These are phyloP conservation scores for Solanum stenotomum DNA, from an alignment of 257 asterid species.

Conservation along the genomic window DNA sequence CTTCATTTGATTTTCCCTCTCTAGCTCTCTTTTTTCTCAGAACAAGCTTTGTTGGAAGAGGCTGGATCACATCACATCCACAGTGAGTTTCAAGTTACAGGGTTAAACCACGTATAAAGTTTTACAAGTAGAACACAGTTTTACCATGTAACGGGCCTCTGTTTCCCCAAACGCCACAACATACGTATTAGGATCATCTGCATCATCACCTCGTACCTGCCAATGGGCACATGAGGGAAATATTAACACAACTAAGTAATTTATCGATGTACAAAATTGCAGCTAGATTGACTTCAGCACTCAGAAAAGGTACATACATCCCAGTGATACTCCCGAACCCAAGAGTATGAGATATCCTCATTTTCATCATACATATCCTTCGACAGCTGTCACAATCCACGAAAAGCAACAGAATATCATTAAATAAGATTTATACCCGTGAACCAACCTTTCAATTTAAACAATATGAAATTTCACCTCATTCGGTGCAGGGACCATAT, in stretches of 20 bases:
- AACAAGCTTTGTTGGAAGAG: slow-evolving; percentile 45
- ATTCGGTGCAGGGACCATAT: slow-evolving; percentile 76
- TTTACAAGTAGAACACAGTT: background rate
- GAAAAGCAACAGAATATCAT: background rate
- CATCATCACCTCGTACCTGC: slow-evolving; percentile 81
- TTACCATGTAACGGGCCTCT: slow-evolving; percentile 62
- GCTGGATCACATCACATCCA: slow-evolving; percentile 27
- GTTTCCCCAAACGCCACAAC: slow-evolving; percentile 61
- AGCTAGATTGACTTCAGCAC: background rate
- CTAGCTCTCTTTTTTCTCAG: slow-evolving; percentile 75
- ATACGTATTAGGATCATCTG: slow-evolving; percentile 73
- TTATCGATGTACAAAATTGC: slow-evolving; percentile 7
- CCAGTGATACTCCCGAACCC: slow-evolving; percentile 94
- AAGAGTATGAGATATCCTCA: slow-evolving; percentile 76
- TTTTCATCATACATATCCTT: slow-evolving; percentile 82
- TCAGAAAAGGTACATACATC: slow-evolving; percentile 48
- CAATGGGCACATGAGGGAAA: background rate
- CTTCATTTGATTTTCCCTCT: slow-evolving; percentile 73
- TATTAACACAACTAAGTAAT: slow-evolving; percentile 5
- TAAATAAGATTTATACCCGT: background rate
- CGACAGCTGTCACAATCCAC: slow-evolving; percentile 49
- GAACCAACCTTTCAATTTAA: background rate
- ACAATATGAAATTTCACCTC: slow-evolving; percentile 40
- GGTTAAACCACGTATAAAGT: background rate
- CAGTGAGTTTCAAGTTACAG: background rate